Conservation (phyloP, 306 rosid genomes). For the Cucumis hystrix region DNA sequence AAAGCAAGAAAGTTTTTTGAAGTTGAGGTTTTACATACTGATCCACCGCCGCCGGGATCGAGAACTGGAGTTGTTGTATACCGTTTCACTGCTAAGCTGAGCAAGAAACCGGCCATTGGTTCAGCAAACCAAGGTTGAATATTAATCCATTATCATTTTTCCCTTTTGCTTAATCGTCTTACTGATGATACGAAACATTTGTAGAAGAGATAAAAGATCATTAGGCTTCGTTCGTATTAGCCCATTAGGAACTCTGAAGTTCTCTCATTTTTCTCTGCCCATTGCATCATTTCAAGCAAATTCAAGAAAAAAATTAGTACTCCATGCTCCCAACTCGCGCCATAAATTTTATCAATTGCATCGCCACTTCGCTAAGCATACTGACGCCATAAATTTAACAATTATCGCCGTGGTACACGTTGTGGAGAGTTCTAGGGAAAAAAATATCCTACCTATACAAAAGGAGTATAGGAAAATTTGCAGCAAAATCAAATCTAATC, state of each 20-base stretch:
- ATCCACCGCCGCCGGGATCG: slow-evolving; percentile 40
- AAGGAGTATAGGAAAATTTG: too few species aligned
- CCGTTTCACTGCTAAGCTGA: slow-evolving; percentile 34
- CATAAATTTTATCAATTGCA: too few species aligned
- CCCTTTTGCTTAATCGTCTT: neutral
- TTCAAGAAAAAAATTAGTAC: neutral
- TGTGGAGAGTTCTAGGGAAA: too few species aligned
- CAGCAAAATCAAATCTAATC: neutral
- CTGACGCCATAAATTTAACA: too few species aligned
- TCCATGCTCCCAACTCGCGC: too few species aligned
- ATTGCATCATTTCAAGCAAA: neutral
- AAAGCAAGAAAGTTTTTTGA: slow-evolving; percentile 55
- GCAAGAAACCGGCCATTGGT: neutral
- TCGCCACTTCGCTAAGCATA: too few species aligned
- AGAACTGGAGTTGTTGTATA: slow-evolving; percentile 62
- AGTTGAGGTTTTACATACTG: slow-evolving; percentile 43
- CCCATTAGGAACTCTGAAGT: neutral
- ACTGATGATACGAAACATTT: neutral
- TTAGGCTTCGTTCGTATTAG: neutral
- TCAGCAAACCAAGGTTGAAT: neutral
- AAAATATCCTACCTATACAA: too few species aligned
- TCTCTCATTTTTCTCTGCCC: neutral
- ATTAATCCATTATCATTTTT: neutral
- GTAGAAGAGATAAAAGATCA: neutral
- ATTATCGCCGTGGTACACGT: too few species aligned